Conservation (phyloP, 768 basidiomycete genomes). For the Ramaria sp. region DNA sequence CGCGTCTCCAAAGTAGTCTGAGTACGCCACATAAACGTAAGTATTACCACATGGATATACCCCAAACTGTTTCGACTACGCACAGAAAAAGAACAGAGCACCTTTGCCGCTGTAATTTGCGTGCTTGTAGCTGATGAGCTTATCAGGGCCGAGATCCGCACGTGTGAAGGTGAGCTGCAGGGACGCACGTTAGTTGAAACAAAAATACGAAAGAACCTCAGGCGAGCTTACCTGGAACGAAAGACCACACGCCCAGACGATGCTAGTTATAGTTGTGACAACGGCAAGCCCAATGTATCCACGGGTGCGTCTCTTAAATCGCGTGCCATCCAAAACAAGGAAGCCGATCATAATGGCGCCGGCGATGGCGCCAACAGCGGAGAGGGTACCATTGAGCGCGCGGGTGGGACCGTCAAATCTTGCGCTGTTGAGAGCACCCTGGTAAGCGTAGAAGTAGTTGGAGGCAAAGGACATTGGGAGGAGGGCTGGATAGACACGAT, state of each 20-base stretch:
- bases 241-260: slow-evolving; percentile 29
- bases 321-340: slow-evolving; percentile 26
- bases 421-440: slow-evolving; percentile 28
- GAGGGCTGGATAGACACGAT: slow-evolving; percentile 27
- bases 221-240: slow-evolving; percentile 25
- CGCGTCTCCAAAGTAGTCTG: slow-evolving; percentile 28
- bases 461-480: slow-evolving; percentile 34
- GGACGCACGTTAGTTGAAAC: neutral
- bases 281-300: slow-evolving; percentile 26
- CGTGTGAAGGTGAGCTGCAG: slow-evolving; percentile 23
- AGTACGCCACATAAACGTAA: neutral
- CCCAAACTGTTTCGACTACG: slow-evolving; percentile 7
- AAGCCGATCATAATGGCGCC: slow-evolving; percentile 33
- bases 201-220: neutral
- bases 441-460: slow-evolving; percentile 38
- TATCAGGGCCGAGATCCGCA: slow-evolving; percentile 10
- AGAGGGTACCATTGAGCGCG: slow-evolving; percentile 29
- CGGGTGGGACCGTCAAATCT: slow-evolving; percentile 33
- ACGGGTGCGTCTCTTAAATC: slow-evolving; percentile 24
- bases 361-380: slow-evolving; percentile 29
- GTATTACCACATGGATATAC: neutral
- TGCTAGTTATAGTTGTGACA: slow-evolving; percentile 21
- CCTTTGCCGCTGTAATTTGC: slow-evolving; percentile 23
- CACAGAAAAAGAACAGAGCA: slow-evolving; percentile 30
- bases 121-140: slow-evolving; percentile 22